Base-by-base conservation (phyloP, 768 basidiomycete genomes). In the Russula sp. region DNA sequence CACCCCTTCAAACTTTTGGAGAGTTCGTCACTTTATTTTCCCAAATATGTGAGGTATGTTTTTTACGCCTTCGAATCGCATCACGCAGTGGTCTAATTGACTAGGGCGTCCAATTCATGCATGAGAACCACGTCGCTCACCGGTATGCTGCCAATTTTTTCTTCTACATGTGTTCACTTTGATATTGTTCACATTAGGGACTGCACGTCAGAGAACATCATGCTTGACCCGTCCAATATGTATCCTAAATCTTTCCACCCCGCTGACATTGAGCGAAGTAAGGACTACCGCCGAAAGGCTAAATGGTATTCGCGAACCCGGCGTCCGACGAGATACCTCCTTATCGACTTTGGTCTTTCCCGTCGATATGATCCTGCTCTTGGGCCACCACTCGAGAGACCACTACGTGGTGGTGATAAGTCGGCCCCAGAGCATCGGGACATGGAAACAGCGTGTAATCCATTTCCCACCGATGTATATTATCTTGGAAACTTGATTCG, bases 401-500 rank as follows among this genome's bases (percentile, higher is more conserved):
- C 48, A 16, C 4, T 18, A 2, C 32, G 32, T 48, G 47, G 47
- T 5, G 47, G 47, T 7, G 47, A 48, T 25, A 32, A 48, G 14
- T 48, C 29, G 3, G 48, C 48, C 1, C 48, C 48, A 2, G 48
- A 34, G 18, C 48, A 49, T 18, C 16, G n/a, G 32, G 48, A 49
- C 9, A 13, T 32, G 9, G 8, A 29, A 9, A 49, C 48, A 8
- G 9, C 18, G 3, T 50, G 34, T 11, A 50, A 34, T 43, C 20
- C 34, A 16, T 34, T 41, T 39, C 60, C 66, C 20, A 67, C 64
- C 0, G 70, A 70, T 36, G 59, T 70, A 13, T 70, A 71, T 43
- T 60, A 61, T 47, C 35, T 70, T 4, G 70, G 70, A 22, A 71
- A 69, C 39, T 34, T 67, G 39, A 63, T 70, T 22, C 48, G 59